Percentiles rank a stretch among this genome's conserved stretches.
Evolutionary conservation across 2,329 filamentous ascomycete genomes (phyloP).

Genomic region (Cladosporium sp.): DNA sequence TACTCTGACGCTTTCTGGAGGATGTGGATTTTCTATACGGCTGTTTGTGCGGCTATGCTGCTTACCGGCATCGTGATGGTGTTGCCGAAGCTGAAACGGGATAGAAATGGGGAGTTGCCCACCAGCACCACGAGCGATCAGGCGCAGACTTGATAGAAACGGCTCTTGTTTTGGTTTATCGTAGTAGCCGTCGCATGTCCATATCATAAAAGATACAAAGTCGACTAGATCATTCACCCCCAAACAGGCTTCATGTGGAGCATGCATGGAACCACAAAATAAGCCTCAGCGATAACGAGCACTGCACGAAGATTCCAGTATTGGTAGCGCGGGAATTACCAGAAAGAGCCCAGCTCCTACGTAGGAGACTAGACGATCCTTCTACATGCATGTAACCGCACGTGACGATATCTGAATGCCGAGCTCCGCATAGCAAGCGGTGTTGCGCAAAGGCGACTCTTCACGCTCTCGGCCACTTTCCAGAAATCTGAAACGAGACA

Average conservation of each 20-base stretch:
- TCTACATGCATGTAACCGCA: neutral
- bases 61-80: neutral
- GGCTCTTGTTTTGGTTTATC: neutral
- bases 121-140: neutral
- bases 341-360: neutral
- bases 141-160: neutral
- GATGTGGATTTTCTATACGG: slow-evolving; percentile 17
- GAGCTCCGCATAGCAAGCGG: neutral
- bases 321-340: neutral
- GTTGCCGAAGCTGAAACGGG: slow-evolving; percentile 3
- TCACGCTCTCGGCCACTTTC: neutral
- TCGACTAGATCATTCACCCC: neutral
- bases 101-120: neutral
- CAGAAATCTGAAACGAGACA: neutral
- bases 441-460: neutral
- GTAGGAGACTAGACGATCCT: neutral
- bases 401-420: neutral
- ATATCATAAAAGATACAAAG: neutral
- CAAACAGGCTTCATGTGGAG: neutral
- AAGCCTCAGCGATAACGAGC: neutral
- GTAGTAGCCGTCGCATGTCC: neutral
- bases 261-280: neutral
- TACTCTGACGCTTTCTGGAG: slow-evolving; percentile 8
- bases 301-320: neutral
- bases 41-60: slow-evolving; percentile 7